These are phyloP conservation scores for Saccharomyces pastorianus DNA, from an alignment of 1,139 yeast genomes.

Conservation along the genomic window DNA sequence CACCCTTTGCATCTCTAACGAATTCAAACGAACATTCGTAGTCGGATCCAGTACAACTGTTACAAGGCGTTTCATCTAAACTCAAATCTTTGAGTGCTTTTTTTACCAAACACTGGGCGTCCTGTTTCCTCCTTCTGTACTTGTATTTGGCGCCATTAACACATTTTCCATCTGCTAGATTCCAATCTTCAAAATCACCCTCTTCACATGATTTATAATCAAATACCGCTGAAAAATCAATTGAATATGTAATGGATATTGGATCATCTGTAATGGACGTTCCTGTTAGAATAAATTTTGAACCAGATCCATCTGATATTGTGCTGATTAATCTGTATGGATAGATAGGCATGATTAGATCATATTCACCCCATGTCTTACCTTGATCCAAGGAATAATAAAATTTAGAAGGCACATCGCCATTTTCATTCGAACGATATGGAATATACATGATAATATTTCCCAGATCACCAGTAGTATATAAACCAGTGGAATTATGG, in stretches of 20 bases:
- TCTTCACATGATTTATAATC: slow-evolving; percentile 43
- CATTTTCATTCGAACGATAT: slow-evolving; percentile 26
- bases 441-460: slow-evolving; percentile 57
- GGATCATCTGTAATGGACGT: slow-evolving; percentile 4
- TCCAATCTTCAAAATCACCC: slow-evolving; percentile 67
- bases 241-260: background rate
- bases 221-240: slow-evolving; percentile 61
- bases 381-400: slow-evolving; percentile 74
- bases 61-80: slow-evolving; percentile 46
- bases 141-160: slow-evolving; percentile 66
- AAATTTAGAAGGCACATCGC: slow-evolving; percentile 30
- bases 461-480: slow-evolving; percentile 74
- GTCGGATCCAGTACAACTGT: slow-evolving; percentile 54
- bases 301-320: slow-evolving; percentile 60
- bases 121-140: slow-evolving; percentile 59
- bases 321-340: slow-evolving; percentile 46
- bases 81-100: slow-evolving; percentile 52
- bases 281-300: slow-evolving; percentile 52
- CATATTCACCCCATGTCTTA: slow-evolving; percentile 46
- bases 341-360: slow-evolving; percentile 35
- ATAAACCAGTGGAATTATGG: slow-evolving; percentile 46
- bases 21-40: slow-evolving; percentile 70
- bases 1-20: slow-evolving; percentile 35
- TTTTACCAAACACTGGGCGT: slow-evolving; percentile 63
- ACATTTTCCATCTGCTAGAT: slow-evolving; percentile 50